Base-by-base conservation (phyloP, 148 eudicot species). In the Cornus florida region DNA sequence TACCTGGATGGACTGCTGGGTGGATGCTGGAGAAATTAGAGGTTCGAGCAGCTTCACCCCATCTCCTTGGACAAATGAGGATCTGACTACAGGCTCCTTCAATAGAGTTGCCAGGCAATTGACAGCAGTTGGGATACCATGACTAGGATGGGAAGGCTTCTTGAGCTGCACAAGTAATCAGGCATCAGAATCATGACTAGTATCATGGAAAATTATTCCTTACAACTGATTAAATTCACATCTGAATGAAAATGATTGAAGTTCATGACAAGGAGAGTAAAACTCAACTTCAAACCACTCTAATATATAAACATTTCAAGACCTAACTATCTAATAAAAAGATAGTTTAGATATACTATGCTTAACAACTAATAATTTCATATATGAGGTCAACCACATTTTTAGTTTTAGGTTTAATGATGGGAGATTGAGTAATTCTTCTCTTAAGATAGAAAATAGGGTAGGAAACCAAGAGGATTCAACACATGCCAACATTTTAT, bases 1-100 rank as follows among this genome's bases (percentile, higher is more conserved):
- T 82, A 92, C 99, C 98, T 96, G 99, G 57, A 91, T 92, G 69
- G 99, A 92, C 74, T 94, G 99, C 79, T 93, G 98, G 85, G 90
- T 93, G 78, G 98, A 91, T 72, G 95, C 98, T n/a, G 98, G 97
- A 73, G 83, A 79, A 80, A 96, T 92, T 33, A 96, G 79, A 81
- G 98, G 99, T 78, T 94, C 84, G 22, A 96, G 94, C 81, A 96
- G 88, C 88, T 94, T 93, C 78, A 96, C 97, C 50, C 99, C 99
- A 83, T 96, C 99, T 22, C 90, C 88, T 91, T 92, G 92, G 88
- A 96, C 95, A 84, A 96, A 94, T 53, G 92, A 88, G 67, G 98
- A 94, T 82, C 99, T 85, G 46, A 90, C 98, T 69, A 92, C 75
- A 69, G 97, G 93, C 78, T 96, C 99, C 87, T 93, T 96, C 85